A percentile compares a stretch with the other conserved stretches of the same genome.
phyloP scores from a whole-genome alignment of 1,139 yeast species.

The Saccharomyces hybrid region DNA sequence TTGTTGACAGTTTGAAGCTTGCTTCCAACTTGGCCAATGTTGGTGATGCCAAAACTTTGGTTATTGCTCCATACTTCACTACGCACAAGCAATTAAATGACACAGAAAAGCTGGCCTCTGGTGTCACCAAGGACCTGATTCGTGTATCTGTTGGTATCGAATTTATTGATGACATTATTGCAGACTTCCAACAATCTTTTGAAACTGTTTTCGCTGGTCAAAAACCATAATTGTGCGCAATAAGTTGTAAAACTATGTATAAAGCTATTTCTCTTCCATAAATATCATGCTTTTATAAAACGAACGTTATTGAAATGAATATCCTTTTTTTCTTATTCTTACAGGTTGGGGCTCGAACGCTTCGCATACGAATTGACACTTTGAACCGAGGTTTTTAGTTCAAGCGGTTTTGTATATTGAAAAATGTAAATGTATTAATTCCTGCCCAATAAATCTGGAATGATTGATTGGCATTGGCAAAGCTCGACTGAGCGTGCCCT shows the following conservation, averaged over 20 bases:
- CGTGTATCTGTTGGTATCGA: constrained; percentile 89
- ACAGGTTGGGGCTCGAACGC: background rate
- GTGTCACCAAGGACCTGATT: constrained; percentile 80
- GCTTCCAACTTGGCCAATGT: constrained; percentile 93
- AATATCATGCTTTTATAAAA: background rate
- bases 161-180: constrained; percentile 79
- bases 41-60: constrained; percentile 91
- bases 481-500: too few species aligned
- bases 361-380: background rate
- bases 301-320: background rate
- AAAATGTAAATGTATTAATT: too few species aligned
- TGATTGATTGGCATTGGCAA: too few species aligned
- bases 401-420: too few species aligned
- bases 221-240: constrained; percentile 9
- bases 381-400: too few species aligned
- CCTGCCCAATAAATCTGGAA: too few species aligned
- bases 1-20: constrained; percentile 73
- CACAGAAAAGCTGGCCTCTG: constrained; percentile 71
- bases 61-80: constrained; percentile 90
- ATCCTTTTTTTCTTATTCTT: background rate
- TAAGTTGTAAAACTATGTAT: constrained; percentile 1
- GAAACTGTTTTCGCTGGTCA: constrained; percentile 39
- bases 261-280: background rate
- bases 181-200: constrained; percentile 78
- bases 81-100: constrained; percentile 87